Evolutionary conservation across 1,284 basidiomycete species (phyloP).

Genomic region (Chondrostereum purpureum): DNA sequence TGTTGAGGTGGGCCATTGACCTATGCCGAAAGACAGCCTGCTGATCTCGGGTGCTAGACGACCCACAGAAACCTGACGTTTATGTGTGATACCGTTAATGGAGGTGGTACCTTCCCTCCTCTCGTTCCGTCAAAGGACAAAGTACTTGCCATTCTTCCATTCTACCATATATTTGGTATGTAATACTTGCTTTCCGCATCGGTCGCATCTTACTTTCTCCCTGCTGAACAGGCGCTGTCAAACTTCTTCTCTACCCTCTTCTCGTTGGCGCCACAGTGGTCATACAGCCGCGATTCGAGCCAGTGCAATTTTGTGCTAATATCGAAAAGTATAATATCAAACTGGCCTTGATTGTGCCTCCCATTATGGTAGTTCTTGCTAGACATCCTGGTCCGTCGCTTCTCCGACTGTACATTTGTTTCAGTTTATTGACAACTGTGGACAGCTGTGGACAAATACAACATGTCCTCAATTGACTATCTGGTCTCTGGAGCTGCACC

Average conservation of each 20-base stretch:
- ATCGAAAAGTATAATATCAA: slow-evolving; percentile 66
- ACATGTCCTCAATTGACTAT: slow-evolving; percentile 55
- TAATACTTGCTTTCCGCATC: slow-evolving; percentile 2
- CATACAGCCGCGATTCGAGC: slow-evolving; percentile 70
- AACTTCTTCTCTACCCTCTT: slow-evolving; percentile 58
- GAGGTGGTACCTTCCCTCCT: slow-evolving; percentile 33
- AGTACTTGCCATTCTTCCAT: slow-evolving; percentile 55
- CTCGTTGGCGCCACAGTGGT: slow-evolving; percentile 53
- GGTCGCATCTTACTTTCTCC: no score
- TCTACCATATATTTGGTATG: slow-evolving; percentile 54
- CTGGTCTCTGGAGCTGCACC: slow-evolving; percentile 82
- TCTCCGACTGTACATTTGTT: not conserved
- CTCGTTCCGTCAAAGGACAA: slow-evolving; percentile 34
- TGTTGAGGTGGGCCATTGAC: slow-evolving; percentile 16
- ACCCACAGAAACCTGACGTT: slow-evolving; percentile 61
- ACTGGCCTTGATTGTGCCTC: slow-evolving; percentile 69
- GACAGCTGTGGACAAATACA: slow-evolving; percentile 61
- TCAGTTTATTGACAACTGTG: not conserved
- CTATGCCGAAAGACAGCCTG: not conserved
- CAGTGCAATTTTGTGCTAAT: slow-evolving; percentile 59
- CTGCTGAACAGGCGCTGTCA: slow-evolving; percentile 37
- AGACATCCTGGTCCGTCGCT: slow-evolving; percentile 48
- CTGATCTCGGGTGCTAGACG: slow-evolving; percentile 29
- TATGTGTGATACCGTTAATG: slow-evolving; percentile 37
- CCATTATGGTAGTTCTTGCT: slow-evolving; percentile 70